phyloP scores from a whole-genome alignment of 768 basidiomycete species.

The Coprinopsis sp. region DNA sequence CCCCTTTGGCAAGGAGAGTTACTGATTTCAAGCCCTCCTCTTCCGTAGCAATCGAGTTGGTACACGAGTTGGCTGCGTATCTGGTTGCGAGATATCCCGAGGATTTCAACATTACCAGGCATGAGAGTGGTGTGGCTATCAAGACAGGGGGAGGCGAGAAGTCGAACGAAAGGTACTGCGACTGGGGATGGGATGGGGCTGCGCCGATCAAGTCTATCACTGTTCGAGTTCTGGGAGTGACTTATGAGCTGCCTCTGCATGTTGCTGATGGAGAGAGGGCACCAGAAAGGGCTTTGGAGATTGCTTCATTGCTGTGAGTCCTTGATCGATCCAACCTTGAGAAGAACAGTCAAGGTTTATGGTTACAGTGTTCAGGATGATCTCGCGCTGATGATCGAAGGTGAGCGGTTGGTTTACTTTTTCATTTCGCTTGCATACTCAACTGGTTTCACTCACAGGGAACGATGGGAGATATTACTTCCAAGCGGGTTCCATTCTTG shows the following conservation, averaged over 20 bases:
- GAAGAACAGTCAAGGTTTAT: neutral
- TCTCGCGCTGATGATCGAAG: slow-evolving; percentile 58
- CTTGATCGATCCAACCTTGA: neutral
- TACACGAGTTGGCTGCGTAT: slow-evolving; percentile 66
- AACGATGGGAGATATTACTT: slow-evolving; percentile 68
- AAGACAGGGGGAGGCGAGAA: neutral
- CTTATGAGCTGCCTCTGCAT: slow-evolving; percentile 46
- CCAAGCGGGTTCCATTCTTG: slow-evolving; percentile 65
- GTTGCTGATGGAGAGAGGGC: slow-evolving; percentile 28
- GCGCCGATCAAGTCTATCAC: slow-evolving; percentile 48
- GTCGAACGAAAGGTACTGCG: slow-evolving; percentile 13
- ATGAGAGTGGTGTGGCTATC: slow-evolving; percentile 9
- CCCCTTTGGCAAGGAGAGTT: too few species aligned
- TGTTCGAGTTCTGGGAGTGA: slow-evolving; percentile 43
- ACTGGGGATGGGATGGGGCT: slow-evolving; percentile 40
- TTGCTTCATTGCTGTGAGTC: slow-evolving; percentile 59
- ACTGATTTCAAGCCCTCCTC: too few species aligned
- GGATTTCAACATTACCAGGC: slow-evolving; percentile 49
- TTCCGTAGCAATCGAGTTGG: slow-evolving; percentile 53
- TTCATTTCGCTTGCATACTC: neutral
- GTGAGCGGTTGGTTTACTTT: slow-evolving; percentile 21
- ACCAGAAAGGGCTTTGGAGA: slow-evolving; percentile 52
- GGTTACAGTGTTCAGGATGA: slow-evolving; percentile 49
- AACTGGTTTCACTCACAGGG: slow-evolving; percentile 30
- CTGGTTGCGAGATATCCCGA: slow-evolving; percentile 57